Conservation (phyloP, 1,284 basidiomycete genomes). For the Fomitopsis palustris region DNA sequence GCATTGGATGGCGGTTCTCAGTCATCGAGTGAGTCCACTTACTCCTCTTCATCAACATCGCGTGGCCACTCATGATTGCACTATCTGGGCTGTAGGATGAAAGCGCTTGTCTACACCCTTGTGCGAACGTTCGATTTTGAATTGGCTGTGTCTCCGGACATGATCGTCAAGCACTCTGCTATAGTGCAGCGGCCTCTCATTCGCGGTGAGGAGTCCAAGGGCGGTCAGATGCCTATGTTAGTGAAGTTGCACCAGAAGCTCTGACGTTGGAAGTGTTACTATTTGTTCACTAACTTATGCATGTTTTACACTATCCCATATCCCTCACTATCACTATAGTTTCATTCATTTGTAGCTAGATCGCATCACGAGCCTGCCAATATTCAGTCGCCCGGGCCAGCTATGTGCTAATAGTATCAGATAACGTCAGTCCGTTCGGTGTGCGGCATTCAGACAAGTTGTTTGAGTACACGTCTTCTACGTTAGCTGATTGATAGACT, state of each 20-base stretch:
- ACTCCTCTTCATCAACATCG: background rate
- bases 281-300: background rate
- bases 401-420: too few relatives aligned
- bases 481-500: too few relatives aligned
- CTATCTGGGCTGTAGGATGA: conserved; percentile 30
- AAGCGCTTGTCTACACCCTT: conserved; percentile 53
- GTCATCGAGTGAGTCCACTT: background rate
- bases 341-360: too few relatives aligned
- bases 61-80: background rate
- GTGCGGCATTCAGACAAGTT: too few relatives aligned
- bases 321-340: too few relatives aligned
- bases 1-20: conserved; percentile 24
- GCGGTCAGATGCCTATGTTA: conserved; percentile 20
- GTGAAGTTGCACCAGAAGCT: conserved; percentile 6
- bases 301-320: background rate
- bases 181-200: conserved; percentile 19
- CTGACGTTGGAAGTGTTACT: background rate
- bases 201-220: conserved; percentile 7
- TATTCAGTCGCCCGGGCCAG: too few relatives aligned
- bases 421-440: too few relatives aligned
- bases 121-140: conserved; percentile 56
- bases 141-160: conserved; percentile 37
- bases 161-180: conserved; percentile 13
- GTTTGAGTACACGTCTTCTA: too few relatives aligned
- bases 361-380: too few relatives aligned